A percentile compares a stretch with the other conserved stretches of the same genome.
phyloP scores from a whole-genome alignment of 495 filamentous ascomycete genomes.

The Xeromyces bisporus region DNA sequence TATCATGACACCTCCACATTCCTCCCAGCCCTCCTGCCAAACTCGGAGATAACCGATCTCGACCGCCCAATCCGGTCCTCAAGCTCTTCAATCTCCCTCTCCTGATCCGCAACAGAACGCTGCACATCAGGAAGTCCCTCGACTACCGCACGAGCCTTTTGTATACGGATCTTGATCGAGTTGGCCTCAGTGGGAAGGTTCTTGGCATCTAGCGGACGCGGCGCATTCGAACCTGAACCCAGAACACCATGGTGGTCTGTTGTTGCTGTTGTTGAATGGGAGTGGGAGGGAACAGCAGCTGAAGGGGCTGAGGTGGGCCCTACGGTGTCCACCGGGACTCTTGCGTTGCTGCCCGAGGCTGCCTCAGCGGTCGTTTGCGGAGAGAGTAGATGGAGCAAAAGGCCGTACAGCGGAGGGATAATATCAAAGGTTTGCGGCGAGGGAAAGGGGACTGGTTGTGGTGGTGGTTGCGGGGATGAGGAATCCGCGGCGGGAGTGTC shows the following conservation, averaged over 20 bases:
- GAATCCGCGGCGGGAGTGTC: conserved; percentile 20
- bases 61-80: conserved; percentile 47
- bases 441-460: conserved; percentile 34
- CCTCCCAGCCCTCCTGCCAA: conserved; percentile 19
- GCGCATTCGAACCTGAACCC: conserved; percentile 17
- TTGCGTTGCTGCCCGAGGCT: conserved; percentile 6
- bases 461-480: conserved; percentile 31
- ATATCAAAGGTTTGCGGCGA: conserved; percentile 57
- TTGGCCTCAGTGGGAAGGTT: conserved; percentile 60
- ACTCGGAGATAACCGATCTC: conserved; percentile 33
- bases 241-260: conserved; percentile 4
- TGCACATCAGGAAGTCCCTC: conserved; percentile 56
- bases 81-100: conserved; percentile 59
- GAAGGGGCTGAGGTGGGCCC: conserved; percentile 7
- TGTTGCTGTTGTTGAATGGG: conserved; percentile 5
- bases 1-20: background rate
- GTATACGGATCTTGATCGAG: conserved; percentile 60
- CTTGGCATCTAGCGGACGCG: conserved; percentile 48
- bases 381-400: conserved; percentile 55
- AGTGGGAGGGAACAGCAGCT: conserved; percentile 11
- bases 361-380: conserved; percentile 6
- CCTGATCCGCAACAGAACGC: conserved; percentile 58
- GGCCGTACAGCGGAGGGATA: conserved; percentile 60
- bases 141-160: conserved; percentile 54
- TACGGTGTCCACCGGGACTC: conserved; percentile 10